Evolutionary conservation across 176 grass and related monocot species (phyloP).

Genomic region (Ensete glaucum): DNA sequence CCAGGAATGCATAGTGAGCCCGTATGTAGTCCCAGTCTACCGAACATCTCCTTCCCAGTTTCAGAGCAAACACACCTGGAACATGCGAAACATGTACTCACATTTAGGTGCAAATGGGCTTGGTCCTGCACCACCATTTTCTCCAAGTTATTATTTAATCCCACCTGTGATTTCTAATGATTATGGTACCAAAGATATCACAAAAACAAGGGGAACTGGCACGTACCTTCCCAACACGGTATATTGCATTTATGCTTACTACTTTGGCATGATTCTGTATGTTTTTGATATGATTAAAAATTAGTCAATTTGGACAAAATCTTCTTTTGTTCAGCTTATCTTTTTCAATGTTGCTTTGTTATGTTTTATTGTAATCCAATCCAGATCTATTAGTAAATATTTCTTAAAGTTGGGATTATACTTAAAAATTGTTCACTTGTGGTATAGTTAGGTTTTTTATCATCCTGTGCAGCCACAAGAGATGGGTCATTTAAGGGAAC

Average conservation of each 20-base stretch:
- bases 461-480: not conserved
- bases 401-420: not conserved
- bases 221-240: conserved; percentile 80
- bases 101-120: conserved; percentile 43
- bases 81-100: conserved; percentile 37
- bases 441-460: not conserved
- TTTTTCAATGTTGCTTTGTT: not conserved
- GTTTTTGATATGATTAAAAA: not conserved
- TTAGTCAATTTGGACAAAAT: not conserved
- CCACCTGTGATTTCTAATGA: conserved; percentile 24
- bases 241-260: conserved; percentile 18
- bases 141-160: conserved; percentile 42
- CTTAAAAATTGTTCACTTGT: not conserved
- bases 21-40: conserved; percentile 28
- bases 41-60: conserved; percentile 30
- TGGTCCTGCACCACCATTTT: conserved; percentile 29
- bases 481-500: not conserved
- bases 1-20: conserved; percentile 26
- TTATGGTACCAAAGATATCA: conserved; percentile 47
- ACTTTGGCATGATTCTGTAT: not conserved
- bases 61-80: conserved; percentile 43
- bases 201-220: conserved; percentile 60
- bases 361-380: not conserved
- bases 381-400: not conserved
- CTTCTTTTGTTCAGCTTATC: not conserved